Evolutionary conservation across 164 flowering plant genomes (phyloP), one percentile per base, ranked within the genome.

Genomic region (Magnolia kwangsiensis): DNA sequence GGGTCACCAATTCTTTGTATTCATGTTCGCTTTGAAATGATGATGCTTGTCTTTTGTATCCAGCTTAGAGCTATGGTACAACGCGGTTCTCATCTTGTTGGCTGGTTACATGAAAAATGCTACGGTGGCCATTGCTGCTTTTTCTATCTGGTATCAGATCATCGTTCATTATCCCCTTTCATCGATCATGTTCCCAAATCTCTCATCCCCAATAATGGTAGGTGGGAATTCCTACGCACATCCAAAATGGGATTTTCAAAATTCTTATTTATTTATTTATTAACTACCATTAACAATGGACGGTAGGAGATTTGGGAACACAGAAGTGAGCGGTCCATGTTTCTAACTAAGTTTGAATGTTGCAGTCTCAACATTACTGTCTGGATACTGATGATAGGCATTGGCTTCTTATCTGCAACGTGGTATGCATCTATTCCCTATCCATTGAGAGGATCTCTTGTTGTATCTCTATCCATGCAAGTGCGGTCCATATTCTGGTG

Each of bases 381-480:
- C 18, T 82, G 85, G 89, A 79, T 75, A 72, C 27, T 81, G 11
- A 85, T 85, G 87, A 72, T 85, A 64, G 49, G 65, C 80, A 72
- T 83, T 31, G 87, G 87, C 61, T 81, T 87, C 50, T 51, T 82
- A 7, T 81, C 83, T n/a, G 89, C 86, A 61, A 76, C 86, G 63
- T 73, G 83, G 86, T 83, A 83, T 18, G 80, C 7, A 59, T 59
- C 51, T 74, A 18, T 14, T 49, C 19, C 11, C n/a, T 50, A 10
- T 13, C 63, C 19, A 58, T 3, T 3, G 63, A 7, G 63, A 13
- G 0, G 63, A 58, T 37, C 45, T 37, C 5, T 3, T 37, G 45
- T 37, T 3, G 45, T 37, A 37, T 37, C 45, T 0, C 45, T 37
- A 37, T 37, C 45, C 4, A 37, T 37, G 45, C 45, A 37, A 37